phyloP scores from a whole-genome alignment of 2,329 filamentous ascomycete species.

The Cryphonectria carpinicola region DNA sequence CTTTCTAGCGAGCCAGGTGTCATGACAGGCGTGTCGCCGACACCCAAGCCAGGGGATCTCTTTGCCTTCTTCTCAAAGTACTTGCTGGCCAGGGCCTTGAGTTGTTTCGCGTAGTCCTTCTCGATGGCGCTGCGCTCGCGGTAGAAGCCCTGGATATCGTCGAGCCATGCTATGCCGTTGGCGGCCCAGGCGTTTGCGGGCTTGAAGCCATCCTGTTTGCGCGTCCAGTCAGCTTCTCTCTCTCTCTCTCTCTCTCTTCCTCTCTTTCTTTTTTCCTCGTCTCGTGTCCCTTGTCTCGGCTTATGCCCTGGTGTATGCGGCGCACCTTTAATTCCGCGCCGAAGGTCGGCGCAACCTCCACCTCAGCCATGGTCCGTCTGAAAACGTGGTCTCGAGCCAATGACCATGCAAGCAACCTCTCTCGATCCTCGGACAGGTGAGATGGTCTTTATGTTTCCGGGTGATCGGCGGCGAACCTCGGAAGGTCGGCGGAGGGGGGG shows the following conservation, averaged over 20 bases:
- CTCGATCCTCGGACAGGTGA: not conserved
- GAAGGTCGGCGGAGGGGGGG: not conserved
- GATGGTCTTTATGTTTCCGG: not conserved
- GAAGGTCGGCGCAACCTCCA: slow-evolving; percentile 83
- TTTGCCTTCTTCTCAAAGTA: slow-evolving; percentile 94
- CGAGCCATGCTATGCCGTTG: slow-evolving; percentile 90
- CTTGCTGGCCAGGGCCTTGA: slow-evolving; percentile 87
- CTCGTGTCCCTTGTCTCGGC: not conserved
- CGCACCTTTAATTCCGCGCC: slow-evolving; percentile 90
- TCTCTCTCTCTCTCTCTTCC: not conserved
- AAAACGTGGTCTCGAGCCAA: slow-evolving; percentile 23
- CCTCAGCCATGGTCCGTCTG: slow-evolving; percentile 69
- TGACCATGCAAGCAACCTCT: slow-evolving; percentile 27
- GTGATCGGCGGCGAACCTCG: slow-evolving; percentile 7
- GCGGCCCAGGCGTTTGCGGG: slow-evolving; percentile 90
- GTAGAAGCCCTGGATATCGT: slow-evolving; percentile 97
- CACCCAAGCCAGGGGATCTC: slow-evolving; percentile 84
- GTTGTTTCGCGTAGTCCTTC: slow-evolving; percentile 92
- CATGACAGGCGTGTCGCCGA: slow-evolving; percentile 89
- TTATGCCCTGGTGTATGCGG: slow-evolving; percentile 22
- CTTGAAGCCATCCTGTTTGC: slow-evolving; percentile 87
- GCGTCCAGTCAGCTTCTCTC: slow-evolving; percentile 21
- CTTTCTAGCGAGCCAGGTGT: slow-evolving; percentile 95
- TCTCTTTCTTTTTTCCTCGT: no score
- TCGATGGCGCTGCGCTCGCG: slow-evolving; percentile 92